A percentile compares a stretch with the other conserved stretches of the same genome.
Conservation (phyloP, 495 filamentous ascomycete genomes). For the Parachaetomium inaequale region DNA sequence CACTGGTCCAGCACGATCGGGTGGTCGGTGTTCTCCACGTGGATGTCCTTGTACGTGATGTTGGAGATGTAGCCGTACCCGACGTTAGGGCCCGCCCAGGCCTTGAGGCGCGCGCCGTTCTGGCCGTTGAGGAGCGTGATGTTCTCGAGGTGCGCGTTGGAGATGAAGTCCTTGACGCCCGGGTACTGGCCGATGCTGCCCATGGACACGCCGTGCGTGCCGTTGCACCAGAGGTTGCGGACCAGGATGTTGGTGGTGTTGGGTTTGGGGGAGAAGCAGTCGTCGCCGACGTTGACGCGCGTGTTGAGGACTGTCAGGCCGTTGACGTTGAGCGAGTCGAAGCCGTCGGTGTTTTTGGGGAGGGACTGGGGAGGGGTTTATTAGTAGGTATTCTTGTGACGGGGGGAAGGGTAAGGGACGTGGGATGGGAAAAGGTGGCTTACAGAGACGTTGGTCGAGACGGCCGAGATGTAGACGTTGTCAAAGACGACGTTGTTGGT, state of each 20-base stretch:
- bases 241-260: conserved; percentile 57
- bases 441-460: conserved; percentile 48
- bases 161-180: conserved; percentile 50
- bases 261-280: conserved; percentile 59
- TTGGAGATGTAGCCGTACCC: conserved; percentile 59
- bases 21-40: conserved; percentile 52
- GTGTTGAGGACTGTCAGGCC: conserved; percentile 48
- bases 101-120: conserved; percentile 56
- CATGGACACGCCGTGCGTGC: conserved; percentile 56
- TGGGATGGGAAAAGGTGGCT: not conserved
- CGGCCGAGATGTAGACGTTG: conserved; percentile 52
- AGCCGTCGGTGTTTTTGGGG: conserved; percentile 59
- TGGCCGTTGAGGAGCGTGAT: conserved; percentile 53
- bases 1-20: conserved; percentile 55
- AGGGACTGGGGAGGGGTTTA: conserved; percentile 20
- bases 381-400: not conserved
- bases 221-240: conserved; percentile 57
- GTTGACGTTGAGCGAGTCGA: conserved; percentile 51
- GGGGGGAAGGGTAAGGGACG: not conserved
- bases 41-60: conserved; percentile 57
- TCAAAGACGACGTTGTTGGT: conserved; percentile 51
- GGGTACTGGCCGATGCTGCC: conserved; percentile 56
- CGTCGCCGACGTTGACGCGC: conserved; percentile 53
- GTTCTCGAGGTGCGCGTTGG: conserved; percentile 54
- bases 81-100: conserved; percentile 51